Percentiles rank a stretch among this genome's conserved stretches.
phyloP scores from a whole-genome alignment of 345 rosid genomes.

The Erysimum cheiranthoides region DNA sequence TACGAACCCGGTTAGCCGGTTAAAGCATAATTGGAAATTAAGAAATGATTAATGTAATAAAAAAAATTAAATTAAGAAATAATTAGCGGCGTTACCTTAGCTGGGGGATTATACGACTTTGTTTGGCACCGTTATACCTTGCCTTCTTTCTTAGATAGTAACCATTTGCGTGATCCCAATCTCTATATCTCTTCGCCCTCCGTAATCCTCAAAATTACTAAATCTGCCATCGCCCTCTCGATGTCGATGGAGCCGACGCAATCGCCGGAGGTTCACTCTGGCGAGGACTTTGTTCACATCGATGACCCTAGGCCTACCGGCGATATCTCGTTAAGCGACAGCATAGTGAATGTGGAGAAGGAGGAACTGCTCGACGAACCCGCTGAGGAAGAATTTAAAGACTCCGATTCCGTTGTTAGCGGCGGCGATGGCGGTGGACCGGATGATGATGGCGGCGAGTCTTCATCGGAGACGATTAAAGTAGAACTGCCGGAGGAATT shows the following conservation, averaged over 20 bases:
- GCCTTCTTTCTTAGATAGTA: not conserved
- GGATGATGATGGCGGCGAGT: slow-evolving; percentile 19
- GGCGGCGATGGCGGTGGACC: slow-evolving; percentile 29
- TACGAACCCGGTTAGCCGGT: not conserved
- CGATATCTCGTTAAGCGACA: slow-evolving; percentile 64
- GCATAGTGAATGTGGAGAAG: slow-evolving; percentile 73
- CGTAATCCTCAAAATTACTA: slow-evolving; percentile 17
- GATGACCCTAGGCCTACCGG: slow-evolving; percentile 62
- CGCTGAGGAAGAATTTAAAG: slow-evolving; percentile 21
- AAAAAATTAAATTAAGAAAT: not conserved
- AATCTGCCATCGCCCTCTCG: slow-evolving; percentile 11
- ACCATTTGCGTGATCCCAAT: slow-evolving; percentile 38
- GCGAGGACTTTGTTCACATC: slow-evolving; percentile 81
- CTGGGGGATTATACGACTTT: slow-evolving; percentile 30
- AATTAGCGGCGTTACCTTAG: slow-evolving; percentile 19
- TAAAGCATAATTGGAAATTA: not conserved
- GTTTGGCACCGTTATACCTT: slow-evolving; percentile 34
- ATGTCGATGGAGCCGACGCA: slow-evolving; percentile 55
- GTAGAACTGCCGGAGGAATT: slow-evolving; percentile 77
- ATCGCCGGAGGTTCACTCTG: slow-evolving; percentile 40
- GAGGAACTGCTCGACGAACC: slow-evolving; percentile 46
- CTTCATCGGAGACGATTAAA: slow-evolving; percentile 45
- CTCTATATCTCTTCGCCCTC: slow-evolving; percentile 23
- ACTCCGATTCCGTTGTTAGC: slow-evolving; percentile 34
- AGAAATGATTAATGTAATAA: not conserved